phyloP scores from a whole-genome alignment of 2,329 filamentous ascomycete genomes.

The Phialemoniopsis sp. region DNA sequence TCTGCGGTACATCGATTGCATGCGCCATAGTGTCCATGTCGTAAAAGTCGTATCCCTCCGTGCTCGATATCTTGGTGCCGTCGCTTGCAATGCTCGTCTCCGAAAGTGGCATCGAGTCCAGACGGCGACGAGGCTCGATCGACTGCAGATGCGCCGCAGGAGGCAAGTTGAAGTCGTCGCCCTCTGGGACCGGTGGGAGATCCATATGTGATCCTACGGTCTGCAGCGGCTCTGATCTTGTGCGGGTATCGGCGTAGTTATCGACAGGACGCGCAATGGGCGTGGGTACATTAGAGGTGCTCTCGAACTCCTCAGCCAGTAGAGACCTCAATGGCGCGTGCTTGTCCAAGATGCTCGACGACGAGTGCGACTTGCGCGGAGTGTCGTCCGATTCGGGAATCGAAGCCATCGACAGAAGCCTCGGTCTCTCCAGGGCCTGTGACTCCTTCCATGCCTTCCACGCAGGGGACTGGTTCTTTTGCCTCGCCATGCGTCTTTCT shows the following conservation, averaged over 20 bases:
- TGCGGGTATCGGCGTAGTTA: conserved; percentile 16
- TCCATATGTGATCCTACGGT: background rate
- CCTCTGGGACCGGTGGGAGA: conserved; percentile 44
- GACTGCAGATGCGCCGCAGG: conserved; percentile 33
- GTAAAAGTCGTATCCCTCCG: conserved; percentile 64
- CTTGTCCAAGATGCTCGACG: conserved; percentile 26
- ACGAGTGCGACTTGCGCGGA: conserved; percentile 25
- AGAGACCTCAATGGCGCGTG: conserved; percentile 35
- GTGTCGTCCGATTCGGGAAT: conserved; percentile 28
- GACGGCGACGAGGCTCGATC: conserved; percentile 31
- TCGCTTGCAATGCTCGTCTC: conserved; percentile 46
- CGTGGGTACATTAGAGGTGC: conserved; percentile 59
- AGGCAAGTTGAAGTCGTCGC: conserved; percentile 45
- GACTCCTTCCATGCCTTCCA: background rate
- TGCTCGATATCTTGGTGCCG: conserved; percentile 41
- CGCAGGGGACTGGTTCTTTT: conserved; percentile 21
- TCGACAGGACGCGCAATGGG: conserved; percentile 51
- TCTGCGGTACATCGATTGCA: conserved; percentile 48
- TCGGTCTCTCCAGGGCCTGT: background rate
- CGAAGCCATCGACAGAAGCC: conserved; percentile 9
- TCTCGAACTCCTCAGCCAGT: conserved; percentile 53
- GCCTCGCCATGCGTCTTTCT: conserved; percentile 38
- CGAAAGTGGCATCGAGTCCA: conserved; percentile 47
- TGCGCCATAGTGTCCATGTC: conserved; percentile 49
- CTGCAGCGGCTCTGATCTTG: too few species aligned